Evolutionary conservation across 495 filamentous ascomycete species (phyloP).

Genomic region (Podospora pseudopauciseta): DNA sequence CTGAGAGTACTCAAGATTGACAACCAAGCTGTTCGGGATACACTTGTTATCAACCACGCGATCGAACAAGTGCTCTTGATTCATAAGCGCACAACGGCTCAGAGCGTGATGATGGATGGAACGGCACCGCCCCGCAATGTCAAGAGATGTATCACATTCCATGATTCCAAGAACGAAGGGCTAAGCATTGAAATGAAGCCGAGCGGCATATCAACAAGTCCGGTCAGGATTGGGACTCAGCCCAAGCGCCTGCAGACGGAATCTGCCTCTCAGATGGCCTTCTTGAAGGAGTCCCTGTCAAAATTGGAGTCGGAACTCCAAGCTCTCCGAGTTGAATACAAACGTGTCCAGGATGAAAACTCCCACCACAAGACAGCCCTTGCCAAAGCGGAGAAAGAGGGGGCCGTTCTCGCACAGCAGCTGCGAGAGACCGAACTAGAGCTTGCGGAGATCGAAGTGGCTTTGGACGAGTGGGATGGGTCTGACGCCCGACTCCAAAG

Average conservation of each 20-base stretch:
- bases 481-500: slow-evolving; percentile 38
- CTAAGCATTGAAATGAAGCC: slow-evolving; percentile 57
- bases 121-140: slow-evolving; percentile 60
- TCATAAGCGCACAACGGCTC: slow-evolving; percentile 59
- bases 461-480: slow-evolving; percentile 45
- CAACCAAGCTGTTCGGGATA: slow-evolving; percentile 68
- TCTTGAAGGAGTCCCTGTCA: slow-evolving; percentile 39
- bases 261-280: slow-evolving; percentile 61
- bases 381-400: slow-evolving; percentile 49
- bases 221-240: slow-evolving; percentile 32
- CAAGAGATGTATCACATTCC: slow-evolving; percentile 62
- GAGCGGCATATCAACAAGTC: slow-evolving; percentile 24
- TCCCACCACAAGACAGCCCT: slow-evolving; percentile 58
- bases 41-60: slow-evolving; percentile 74
- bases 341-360: slow-evolving; percentile 50
- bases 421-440: slow-evolving; percentile 24
- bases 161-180: slow-evolving; percentile 54
- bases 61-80: slow-evolving; percentile 87
- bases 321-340: slow-evolving; percentile 34
- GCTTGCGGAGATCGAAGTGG: slow-evolving; percentile 29
- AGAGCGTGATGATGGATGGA: slow-evolving; percentile 64
- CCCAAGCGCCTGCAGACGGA: slow-evolving; percentile 79
- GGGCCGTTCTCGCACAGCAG: slow-evolving; percentile 23
- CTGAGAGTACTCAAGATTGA: slow-evolving; percentile 79
- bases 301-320: slow-evolving; percentile 45